Evolutionary conservation across 2,329 filamentous ascomycete species (phyloP), one percentile per base, ranked within the genome.

Genomic region (Teratosphaeria nubilosa): DNA sequence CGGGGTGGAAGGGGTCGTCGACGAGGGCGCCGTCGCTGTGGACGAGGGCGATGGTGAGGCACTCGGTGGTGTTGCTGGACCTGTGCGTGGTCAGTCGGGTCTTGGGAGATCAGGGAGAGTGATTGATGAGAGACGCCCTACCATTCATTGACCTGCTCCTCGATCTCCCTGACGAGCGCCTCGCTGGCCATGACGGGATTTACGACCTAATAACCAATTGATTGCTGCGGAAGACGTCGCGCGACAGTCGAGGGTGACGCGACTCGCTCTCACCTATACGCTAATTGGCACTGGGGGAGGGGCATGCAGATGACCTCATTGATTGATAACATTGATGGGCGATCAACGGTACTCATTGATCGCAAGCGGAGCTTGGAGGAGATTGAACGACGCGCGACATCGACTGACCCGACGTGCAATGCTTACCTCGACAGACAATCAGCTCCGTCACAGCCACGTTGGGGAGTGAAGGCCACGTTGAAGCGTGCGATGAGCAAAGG

Each of bases 1-100:
- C 82, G 0, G 94, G 95, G 60, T 89, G 81, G 73, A 99, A 97
- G 4, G 65, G 55, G 5, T 51, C 52, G 9, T 60, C 57, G 13
- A 58, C 57, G 41, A 78, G 77, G 7, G 74, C 73, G 20, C 76
- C 72, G 5, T 77, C 73, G 11, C 81, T 77, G 48, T 77, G 75
- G 20, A 83, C 75, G 37, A 88, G 78, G 56, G 81, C 83, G 66
- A 90, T 79, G 56, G 76, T 77, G 65, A 88, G 71, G 58, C 84
- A 83, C 65, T 87, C 80, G 65, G 82, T 86, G 69, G 84, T 78
- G 66, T 81, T 77, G 59, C 75, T 74, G 56, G 82, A 78, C 41
- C 41, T 48, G 41, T 7, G 20, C n/a, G 20, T 20, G 3, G 20
- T 22, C 20, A 9, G 16, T 48, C 37, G n/a, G 37, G 1, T 45